phyloP scores from a whole-genome alignment of 2,329 filamentous ascomycete genomes.

The Saccharata proteae region DNA sequence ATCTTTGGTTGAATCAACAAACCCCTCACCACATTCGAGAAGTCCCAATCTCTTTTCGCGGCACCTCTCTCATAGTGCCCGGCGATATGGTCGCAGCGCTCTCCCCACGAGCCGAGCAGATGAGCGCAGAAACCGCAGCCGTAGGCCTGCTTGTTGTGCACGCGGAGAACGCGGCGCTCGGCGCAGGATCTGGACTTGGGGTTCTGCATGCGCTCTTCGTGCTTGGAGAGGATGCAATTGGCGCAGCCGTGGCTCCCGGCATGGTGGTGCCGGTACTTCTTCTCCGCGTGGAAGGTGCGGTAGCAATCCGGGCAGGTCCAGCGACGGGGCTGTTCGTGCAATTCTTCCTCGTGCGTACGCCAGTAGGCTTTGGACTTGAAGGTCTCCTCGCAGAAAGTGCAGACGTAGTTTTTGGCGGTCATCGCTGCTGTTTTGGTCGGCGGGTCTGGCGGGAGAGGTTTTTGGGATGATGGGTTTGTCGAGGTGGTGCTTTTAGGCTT shows the following conservation, averaged over 20 bases:
- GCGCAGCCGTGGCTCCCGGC: conserved; percentile 50
- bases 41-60: conserved; percentile 51
- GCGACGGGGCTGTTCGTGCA: conserved; percentile 56
- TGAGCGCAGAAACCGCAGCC: conserved; percentile 57
- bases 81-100: conserved; percentile 56
- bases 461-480: not conserved
- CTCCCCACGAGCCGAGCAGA: conserved; percentile 50
- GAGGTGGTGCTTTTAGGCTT: conserved; percentile 1
- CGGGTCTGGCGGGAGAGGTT: conserved; percentile 1
- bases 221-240: conserved; percentile 45
- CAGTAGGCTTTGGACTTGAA: conserved; percentile 59
- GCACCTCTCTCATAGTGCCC: conserved; percentile 52
- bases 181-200: conserved; percentile 5
- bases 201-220: not conserved
- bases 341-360: conserved; percentile 59
- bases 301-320: conserved; percentile 58
- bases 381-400: conserved; percentile 46
- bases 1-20: conserved; percentile 54
- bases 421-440: no score
- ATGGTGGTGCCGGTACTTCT: conserved; percentile 57
- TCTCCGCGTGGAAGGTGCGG: conserved; percentile 55
- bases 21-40: conserved; percentile 55
- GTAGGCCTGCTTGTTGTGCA: conserved; percentile 54
- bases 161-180: conserved; percentile 12
- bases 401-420: conserved; percentile 30